Evolutionary conservation across 176 grass and related monocot genomes (phyloP).

Genomic region (Juncus effusus): DNA sequence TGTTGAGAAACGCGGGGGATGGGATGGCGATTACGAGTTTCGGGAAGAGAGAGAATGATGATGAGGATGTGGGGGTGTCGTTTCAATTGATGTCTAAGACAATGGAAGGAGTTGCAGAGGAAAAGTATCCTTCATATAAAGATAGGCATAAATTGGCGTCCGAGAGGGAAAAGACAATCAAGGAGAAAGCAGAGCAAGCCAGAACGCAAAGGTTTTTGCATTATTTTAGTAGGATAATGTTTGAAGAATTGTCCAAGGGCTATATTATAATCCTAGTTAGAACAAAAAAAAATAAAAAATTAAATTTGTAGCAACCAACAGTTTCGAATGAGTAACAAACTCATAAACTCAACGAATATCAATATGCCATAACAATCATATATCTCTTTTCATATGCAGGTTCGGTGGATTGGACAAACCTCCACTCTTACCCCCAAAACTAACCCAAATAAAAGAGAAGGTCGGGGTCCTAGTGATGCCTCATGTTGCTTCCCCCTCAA

Average conservation of each 20-base stretch:
- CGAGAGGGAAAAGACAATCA: conserved; percentile 75
- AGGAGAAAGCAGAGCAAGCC: conserved; percentile 81
- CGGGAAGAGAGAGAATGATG: conserved; percentile 65
- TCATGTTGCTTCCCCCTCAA: conserved; percentile 24
- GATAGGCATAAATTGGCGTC: conserved; percentile 79
- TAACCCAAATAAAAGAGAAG: conserved; percentile 85
- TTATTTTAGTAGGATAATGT: too few species aligned
- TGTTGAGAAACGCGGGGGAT: conserved; percentile 90
- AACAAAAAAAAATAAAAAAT: too few species aligned
- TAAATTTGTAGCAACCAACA: too few species aligned
- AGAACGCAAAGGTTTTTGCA: conserved; percentile 52
- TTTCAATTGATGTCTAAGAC: conserved; percentile 78
- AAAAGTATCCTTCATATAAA: conserved; percentile 88
- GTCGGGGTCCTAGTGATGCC: conserved; percentile 20
- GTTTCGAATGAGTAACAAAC: too few species aligned
- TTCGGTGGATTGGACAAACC: conserved; percentile 19
- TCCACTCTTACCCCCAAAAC: conserved; percentile 55
- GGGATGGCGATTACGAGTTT: conserved; percentile 77
- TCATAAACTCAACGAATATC: too few species aligned
- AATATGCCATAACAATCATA: too few species aligned
- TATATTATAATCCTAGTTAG: too few species aligned
- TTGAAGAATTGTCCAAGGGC: too few species aligned
- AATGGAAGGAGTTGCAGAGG: conserved; percentile 68
- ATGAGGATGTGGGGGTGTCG: conserved; percentile 42
- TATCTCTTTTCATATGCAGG: background rate